Percentiles rank a stretch among this genome's conserved stretches.
phyloP scores from a whole-genome alignment of 2,329 filamentous ascomycete species.

The Fusarium scirpi region DNA sequence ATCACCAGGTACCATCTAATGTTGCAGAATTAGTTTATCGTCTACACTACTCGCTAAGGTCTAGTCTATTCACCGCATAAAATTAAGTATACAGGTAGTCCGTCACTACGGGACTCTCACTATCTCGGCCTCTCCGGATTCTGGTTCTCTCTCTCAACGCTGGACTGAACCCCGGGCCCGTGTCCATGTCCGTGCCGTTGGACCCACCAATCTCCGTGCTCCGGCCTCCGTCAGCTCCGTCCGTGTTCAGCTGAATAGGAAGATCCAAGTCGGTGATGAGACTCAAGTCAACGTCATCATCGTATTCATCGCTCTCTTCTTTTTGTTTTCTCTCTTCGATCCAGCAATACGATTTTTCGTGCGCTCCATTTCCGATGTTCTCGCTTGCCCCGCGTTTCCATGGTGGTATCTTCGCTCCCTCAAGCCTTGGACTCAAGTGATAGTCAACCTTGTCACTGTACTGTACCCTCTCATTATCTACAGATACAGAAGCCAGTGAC shows the following conservation, averaged over 20 bases:
- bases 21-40: constrained; percentile 4
- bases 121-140: constrained; percentile 15
- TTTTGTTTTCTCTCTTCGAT: constrained; percentile 50
- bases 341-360: constrained; percentile 68
- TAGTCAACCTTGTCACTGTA: constrained; percentile 67
- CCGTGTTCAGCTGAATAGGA: constrained; percentile 20
- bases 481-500: constrained; percentile 68
- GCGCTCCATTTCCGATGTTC: constrained; percentile 54
- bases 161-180: constrained; percentile 10
- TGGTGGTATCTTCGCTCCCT: constrained; percentile 58
- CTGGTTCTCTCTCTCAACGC: constrained; percentile 3
- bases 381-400: constrained; percentile 57
- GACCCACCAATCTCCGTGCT: constrained; percentile 24
- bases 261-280: constrained; percentile 15
- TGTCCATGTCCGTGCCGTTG: constrained; percentile 2
- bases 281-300: constrained; percentile 16
- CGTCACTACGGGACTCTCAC: constrained; percentile 19
- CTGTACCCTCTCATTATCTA: constrained; percentile 66
- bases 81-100: constrained; percentile 19
- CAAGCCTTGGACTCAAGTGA: constrained; percentile 66
- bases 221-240: constrained; percentile 18
- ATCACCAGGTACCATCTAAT: constrained; percentile 39
- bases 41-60: neutral
- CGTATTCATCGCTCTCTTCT: constrained; percentile 17
- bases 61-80: neutral